These are phyloP conservation scores for Rhodotorula toruloides DNA, from an alignment of 768 basidiomycete genomes.

Conservation along the genomic window DNA sequence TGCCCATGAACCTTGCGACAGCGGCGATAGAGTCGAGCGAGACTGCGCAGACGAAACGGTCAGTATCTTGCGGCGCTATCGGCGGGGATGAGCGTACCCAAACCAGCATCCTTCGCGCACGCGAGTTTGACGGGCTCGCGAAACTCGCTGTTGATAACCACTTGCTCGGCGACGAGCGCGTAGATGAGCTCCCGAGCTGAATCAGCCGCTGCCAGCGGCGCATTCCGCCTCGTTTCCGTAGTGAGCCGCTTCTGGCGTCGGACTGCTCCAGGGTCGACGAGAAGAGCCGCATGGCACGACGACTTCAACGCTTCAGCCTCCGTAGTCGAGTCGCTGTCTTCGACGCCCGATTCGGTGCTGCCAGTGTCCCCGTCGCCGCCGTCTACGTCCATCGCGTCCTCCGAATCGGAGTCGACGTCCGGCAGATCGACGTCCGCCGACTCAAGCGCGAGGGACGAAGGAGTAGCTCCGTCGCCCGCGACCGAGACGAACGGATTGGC, in stretches of 20 bases:
- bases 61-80: neutral
- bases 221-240: too few species aligned
- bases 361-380: neutral
- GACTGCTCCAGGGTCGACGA: neutral
- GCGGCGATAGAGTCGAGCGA: neutral
- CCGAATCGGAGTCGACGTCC: too few species aligned
- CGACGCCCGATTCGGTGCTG: neutral
- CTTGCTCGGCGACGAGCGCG: conserved; percentile 4
- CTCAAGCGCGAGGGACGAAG: too few species aligned
- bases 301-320: neutral
- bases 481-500: too few species aligned
- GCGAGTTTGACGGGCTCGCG: neutral
- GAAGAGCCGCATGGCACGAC: neutral
- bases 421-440: too few species aligned
- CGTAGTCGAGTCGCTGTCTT: neutral
- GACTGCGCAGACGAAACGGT: conserved; percentile 15
- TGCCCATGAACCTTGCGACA: neutral
- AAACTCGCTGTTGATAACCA: conserved; percentile 1
- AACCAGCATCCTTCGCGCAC: too few species aligned
- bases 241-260: too few species aligned
- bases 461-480: too few species aligned
- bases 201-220: too few species aligned
- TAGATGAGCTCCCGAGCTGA: neutral
- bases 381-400: neutral
- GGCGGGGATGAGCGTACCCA: neutral